Base-by-base conservation (phyloP, 257 asterid genomes). In the Fraxinus quadrangulata region DNA sequence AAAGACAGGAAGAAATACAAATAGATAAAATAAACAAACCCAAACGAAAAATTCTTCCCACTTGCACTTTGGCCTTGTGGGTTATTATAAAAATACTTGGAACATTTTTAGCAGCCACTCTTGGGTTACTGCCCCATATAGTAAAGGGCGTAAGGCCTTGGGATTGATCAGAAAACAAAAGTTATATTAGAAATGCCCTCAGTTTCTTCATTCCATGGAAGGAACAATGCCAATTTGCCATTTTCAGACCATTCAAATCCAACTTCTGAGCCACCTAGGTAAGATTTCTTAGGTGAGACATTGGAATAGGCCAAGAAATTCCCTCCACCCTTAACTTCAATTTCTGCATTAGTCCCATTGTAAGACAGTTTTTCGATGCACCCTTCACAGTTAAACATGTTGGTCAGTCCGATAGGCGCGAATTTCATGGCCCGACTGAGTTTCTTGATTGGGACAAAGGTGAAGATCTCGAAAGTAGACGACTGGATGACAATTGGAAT, bases 381-480 rank as follows among this genome's bases (percentile, higher is more conserved):
- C 36, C 86, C 81, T 47, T 83, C 86, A 30, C 81, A 54, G 79
- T 83, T 79, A 61, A 83, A 75, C 86, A 83, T 83, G 76, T 79
- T 40, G 70, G 81, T 66, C 9, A 83, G 72, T 4, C 86, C 83
- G 51, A 83, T 39, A 7, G 86, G 86, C 6, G 83, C 86, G 5
- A 83, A 83, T 79, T 75, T 83, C 0, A 31, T 3, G 11, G 51
- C 56, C 42, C 1, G 24, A 10, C 77, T 42, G 31, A 83, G 69
- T 42, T 79, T 45, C 26, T 70, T 67, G 72, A 79, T 45, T 1
- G 83, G 86, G 47, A 79, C 78, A 23, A 83, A 83, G 73, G 78
- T 83, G 80, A 28, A 83, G 33, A 83, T 79, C 81, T 83, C 81
- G 14, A 83, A 79, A 1, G 86, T 33, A 19, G 82, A 79, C 12